Evolutionary conservation across 2,329 filamentous ascomycete genomes (phyloP).

Genomic region (Nothophoma quercina): DNA sequence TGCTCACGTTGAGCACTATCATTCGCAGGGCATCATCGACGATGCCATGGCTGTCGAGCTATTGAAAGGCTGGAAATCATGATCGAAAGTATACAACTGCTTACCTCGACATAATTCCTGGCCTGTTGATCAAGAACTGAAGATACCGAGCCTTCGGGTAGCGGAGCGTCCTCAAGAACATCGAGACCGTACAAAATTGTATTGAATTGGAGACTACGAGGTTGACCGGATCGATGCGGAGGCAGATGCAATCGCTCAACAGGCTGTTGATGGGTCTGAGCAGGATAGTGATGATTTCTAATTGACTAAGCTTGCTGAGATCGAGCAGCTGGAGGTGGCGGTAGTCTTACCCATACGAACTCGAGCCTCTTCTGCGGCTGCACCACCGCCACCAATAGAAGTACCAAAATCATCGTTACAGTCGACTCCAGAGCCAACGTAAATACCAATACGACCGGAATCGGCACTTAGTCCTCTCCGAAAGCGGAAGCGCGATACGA

Average conservation of each 20-base stretch:
- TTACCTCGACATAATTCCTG: conserved; percentile 22
- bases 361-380: background rate
- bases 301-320: background rate
- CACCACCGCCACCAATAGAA: background rate
- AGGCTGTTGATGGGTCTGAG: background rate
- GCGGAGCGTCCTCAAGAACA: conserved; percentile 19
- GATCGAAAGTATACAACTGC: conserved; percentile 19
- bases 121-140: conserved; percentile 6
- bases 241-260: conserved; percentile 10
- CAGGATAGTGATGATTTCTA: background rate
- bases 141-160: conserved; percentile 15
- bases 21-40: conserved; percentile 16
- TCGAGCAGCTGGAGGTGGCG: background rate
- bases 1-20: conserved; percentile 18
- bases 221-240: conserved; percentile 30
- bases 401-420: background rate
- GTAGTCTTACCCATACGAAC: background rate
- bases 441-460: background rate
- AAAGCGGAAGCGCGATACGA: background rate
- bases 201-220: conserved; percentile 24
- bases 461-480: no score
- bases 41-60: conserved; percentile 21
- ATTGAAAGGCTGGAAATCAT: conserved; percentile 15
- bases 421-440: background rate
- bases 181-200: conserved; percentile 20